A percentile compares a stretch with the other conserved stretches of the same genome.
These are phyloP conservation scores for Cryptosporidium bovis DNA, from an alignment of 169 alveolate species.

Conservation along the genomic window DNA sequence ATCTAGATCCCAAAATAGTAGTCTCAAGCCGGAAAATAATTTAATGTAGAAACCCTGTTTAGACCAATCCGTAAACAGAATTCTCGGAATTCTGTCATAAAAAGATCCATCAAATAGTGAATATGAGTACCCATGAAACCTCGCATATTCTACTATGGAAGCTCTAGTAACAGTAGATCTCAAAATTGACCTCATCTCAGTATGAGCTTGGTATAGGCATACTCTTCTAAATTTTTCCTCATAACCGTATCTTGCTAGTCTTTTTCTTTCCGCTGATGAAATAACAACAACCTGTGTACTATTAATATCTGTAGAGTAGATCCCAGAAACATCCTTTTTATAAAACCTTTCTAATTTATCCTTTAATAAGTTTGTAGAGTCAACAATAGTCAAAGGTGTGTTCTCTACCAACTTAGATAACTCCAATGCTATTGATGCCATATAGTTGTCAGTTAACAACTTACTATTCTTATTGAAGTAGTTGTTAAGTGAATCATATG, in stretches of 20 bases:
- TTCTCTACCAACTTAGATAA: constrained; percentile 43
- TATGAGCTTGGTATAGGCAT: constrained; percentile 67
- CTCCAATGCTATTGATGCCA: constrained; percentile 14
- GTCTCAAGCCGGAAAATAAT: constrained; percentile 39
- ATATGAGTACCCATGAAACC: constrained; percentile 62
- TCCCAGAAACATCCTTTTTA: background rate
- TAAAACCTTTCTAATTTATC: constrained; percentile 14
- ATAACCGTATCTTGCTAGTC: constrained; percentile 20
- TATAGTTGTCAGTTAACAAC: constrained; percentile 3
- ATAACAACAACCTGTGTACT: constrained; percentile 47
- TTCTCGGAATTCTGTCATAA: constrained; percentile 38
- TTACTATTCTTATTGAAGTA: constrained; percentile 37
- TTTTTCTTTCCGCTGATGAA: constrained; percentile 48
- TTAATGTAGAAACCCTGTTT: constrained; percentile 63
- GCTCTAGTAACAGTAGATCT: constrained; percentile 58
- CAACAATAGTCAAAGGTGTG: constrained; percentile 29
- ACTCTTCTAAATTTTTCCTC: constrained; percentile 63
- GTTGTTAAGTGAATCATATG: constrained; percentile 5
- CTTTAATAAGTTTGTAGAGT: constrained; percentile 12
- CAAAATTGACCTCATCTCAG: constrained; percentile 49
- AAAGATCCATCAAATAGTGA: constrained; percentile 62
- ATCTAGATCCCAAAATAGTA: constrained; percentile 54
- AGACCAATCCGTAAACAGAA: constrained; percentile 45
- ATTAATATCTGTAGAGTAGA: constrained; percentile 23
- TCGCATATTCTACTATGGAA: constrained; percentile 58